phyloP scores from a whole-genome alignment of 2,329 filamentous ascomycete genomes.

The Amylocarpus encephaloides region DNA sequence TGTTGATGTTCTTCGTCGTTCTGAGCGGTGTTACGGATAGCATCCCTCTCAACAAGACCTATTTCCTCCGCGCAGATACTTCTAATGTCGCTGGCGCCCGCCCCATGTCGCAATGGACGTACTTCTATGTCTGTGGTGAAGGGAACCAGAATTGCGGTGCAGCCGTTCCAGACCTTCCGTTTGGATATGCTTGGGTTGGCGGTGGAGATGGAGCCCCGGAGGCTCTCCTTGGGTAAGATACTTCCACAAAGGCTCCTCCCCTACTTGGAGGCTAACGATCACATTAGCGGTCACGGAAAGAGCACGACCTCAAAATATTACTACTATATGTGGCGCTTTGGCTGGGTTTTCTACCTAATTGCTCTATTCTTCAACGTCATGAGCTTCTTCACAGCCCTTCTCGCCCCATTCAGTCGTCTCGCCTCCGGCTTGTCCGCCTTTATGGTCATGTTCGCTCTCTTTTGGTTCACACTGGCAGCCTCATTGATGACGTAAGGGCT shows the following conservation, averaged over 20 bases:
- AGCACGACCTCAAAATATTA: conserved; percentile 53
- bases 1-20: conserved; percentile 61
- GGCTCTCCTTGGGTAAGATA: conserved; percentile 45
- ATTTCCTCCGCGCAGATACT: conserved; percentile 80
- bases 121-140: conserved; percentile 73
- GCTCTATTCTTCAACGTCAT: conserved; percentile 69
- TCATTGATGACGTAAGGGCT: conserved; percentile 66
- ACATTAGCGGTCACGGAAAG: conserved; percentile 44
- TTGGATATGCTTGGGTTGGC: conserved; percentile 66
- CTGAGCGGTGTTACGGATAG: conserved; percentile 51
- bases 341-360: conserved; percentile 87
- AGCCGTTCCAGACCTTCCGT: conserved; percentile 55
- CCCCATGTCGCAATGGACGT: conserved; percentile 74
- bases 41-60: conserved; percentile 64
- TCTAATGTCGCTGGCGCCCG: conserved; percentile 62
- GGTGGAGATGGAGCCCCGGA: conserved; percentile 46
- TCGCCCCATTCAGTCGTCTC: conserved; percentile 65
- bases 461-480: conserved; percentile 62
- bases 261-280: not conserved
- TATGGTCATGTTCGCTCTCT: conserved; percentile 52
- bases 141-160: conserved; percentile 58
- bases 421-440: conserved; percentile 61
- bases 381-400: conserved; percentile 60
- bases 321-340: conserved; percentile 84
- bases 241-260: not conserved